phyloP scores from a whole-genome alignment of 192 early-diverging fungal species.

The Tieghemiomyces parasiticus region DNA sequence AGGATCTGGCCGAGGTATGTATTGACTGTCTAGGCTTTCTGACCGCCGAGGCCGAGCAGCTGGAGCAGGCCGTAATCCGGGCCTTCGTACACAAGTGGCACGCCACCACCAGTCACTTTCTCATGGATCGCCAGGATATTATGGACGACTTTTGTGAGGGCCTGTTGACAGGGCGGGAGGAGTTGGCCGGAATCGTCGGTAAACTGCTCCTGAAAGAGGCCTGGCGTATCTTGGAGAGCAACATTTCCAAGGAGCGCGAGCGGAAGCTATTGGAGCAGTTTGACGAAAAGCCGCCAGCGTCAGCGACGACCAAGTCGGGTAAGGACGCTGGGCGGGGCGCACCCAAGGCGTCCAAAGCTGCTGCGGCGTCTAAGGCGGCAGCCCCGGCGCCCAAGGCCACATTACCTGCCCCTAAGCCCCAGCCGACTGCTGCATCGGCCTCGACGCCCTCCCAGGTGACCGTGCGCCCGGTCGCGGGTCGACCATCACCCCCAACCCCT shows the following conservation, averaged over 20 bases:
- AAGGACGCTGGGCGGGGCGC: background rate
- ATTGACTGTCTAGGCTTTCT: conserved; percentile 46
- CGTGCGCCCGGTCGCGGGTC: too few species aligned
- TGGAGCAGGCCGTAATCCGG: conserved; percentile 42
- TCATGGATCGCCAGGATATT: conserved; percentile 38
- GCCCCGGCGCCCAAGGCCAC: background rate
- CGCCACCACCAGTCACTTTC: conserved; percentile 27
- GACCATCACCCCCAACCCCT: too few species aligned
- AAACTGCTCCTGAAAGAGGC: conserved; percentile 63
- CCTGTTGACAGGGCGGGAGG: conserved; percentile 45
- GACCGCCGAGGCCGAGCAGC: conserved; percentile 58
- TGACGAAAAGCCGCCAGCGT: too few species aligned
- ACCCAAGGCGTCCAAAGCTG: background rate
- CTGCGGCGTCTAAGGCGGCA: background rate
- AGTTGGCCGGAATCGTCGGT: conserved; percentile 53
- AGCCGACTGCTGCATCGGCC: background rate
- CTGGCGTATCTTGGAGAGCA: conserved; percentile 44
- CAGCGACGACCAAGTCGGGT: too few species aligned
- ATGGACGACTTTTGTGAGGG: conserved; percentile 54
- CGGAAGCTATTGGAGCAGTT: background rate
- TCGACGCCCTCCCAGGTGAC: too few species aligned
- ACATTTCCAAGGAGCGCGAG: conserved; percentile 32
- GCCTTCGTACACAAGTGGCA: conserved; percentile 42
- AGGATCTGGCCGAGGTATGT: conserved; percentile 36
- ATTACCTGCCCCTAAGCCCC: background rate